These are phyloP conservation scores for Yamadazyma sp. DNA, from an alignment of 805 yeast genomes.

Conservation along the genomic window DNA sequence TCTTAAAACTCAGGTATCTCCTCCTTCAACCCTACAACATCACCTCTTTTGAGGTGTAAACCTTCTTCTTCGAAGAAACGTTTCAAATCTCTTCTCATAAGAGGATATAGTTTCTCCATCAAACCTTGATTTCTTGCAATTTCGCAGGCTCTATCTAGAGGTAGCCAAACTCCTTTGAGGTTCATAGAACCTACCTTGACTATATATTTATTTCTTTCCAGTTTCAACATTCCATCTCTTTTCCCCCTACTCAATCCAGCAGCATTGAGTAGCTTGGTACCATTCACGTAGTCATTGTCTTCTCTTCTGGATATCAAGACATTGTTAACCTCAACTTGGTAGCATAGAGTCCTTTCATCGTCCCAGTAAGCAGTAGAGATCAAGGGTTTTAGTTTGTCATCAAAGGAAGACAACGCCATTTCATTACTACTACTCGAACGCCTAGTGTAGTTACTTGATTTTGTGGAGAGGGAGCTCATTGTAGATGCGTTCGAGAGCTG, in stretches of 20 bases:
- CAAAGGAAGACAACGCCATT: neutral
- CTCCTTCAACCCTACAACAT: constrained; percentile 2
- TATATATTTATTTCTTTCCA: constrained; percentile 31
- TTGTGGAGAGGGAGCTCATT: constrained; percentile 6
- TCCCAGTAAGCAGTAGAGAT: constrained; percentile 40
- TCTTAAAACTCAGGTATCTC: neutral
- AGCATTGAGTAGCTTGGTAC: constrained; percentile 39
- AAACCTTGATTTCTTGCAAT: constrained; percentile 42
- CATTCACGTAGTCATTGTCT: constrained; percentile 36
- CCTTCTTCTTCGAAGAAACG: constrained; percentile 28
- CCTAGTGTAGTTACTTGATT: constrained; percentile 3
- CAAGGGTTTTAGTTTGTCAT: constrained; percentile 26
- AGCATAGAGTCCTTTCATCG: constrained; percentile 36
- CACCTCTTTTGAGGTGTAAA: constrained; percentile 20
- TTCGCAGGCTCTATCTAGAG: constrained; percentile 39
- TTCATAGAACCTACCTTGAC: constrained; percentile 40
- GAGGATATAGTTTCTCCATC: constrained; percentile 31
- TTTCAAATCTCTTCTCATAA: constrained; percentile 33
- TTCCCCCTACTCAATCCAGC: constrained; percentile 42
- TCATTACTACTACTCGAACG: constrained; percentile 5
- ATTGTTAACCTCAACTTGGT: constrained; percentile 36
- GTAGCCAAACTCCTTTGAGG: constrained; percentile 44
- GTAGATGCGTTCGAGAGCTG: constrained; percentile 14
- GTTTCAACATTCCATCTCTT: constrained; percentile 39
- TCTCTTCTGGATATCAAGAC: constrained; percentile 36